A percentile compares a stretch with the other conserved stretches of the same genome.
Conservation (phyloP, 73 alveolate species). For the Diophrys appendiculata region DNA sequence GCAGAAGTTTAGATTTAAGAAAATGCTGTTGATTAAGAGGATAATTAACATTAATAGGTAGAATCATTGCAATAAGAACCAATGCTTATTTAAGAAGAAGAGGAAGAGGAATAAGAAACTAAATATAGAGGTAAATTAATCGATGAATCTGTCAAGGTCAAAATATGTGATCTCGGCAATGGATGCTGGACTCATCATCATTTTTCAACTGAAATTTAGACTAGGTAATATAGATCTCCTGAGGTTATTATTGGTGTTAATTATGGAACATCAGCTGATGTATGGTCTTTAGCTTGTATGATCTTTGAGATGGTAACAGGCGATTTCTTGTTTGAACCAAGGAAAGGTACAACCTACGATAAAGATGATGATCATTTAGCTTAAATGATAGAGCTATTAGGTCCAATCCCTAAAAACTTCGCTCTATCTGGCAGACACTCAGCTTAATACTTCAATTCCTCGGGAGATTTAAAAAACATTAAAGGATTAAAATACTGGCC, state of each 20-base stretch:
- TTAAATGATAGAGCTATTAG: conserved; percentile 90
- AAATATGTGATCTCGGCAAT: conserved; percentile 92
- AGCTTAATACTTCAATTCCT: conserved; percentile 63
- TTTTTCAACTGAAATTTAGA: conserved; percentile 90
- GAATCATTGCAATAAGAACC: too few relatives aligned
- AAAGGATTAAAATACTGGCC: conserved; percentile 86
- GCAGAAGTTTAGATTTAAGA: too few relatives aligned
- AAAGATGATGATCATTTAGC: conserved; percentile 94
- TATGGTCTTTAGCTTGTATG: conserved; percentile 96
- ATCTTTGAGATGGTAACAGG: conserved; percentile 96
- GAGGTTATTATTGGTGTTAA: conserved; percentile 91
- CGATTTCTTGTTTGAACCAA: conserved; percentile 93
- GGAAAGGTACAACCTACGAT: conserved; percentile 72
- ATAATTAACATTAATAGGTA: too few relatives aligned
- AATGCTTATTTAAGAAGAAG: conserved; percentile 6
- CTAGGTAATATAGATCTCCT: conserved; percentile 98
- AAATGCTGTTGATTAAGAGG: too few relatives aligned
- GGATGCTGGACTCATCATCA: conserved; percentile 97
- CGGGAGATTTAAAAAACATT: conserved; percentile 75
- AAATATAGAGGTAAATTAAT: too few relatives aligned
- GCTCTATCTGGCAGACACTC: conserved; percentile 86
- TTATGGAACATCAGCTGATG: conserved; percentile 89
- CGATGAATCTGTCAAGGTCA: conserved; percentile 72
- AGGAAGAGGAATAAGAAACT: background rate
- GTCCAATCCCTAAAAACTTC: conserved; percentile 92